Base-by-base conservation (phyloP, 2,329 filamentous ascomycete genomes). In the Teratosphaeria viscida region DNA sequence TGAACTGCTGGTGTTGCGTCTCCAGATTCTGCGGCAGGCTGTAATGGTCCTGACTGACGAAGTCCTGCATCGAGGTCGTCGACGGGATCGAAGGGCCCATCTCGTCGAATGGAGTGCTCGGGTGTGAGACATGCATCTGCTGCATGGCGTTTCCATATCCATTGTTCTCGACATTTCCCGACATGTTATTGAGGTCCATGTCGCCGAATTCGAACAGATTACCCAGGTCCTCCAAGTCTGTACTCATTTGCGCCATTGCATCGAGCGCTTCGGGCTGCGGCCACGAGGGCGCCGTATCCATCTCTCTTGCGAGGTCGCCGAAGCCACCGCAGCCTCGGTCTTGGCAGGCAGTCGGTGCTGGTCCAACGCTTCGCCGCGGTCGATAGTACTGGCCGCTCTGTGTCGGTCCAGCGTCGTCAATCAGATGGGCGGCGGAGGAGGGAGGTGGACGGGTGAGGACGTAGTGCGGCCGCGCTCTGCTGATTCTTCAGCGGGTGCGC, bases 141-240 rank as follows among this genome's bases (percentile, higher is more conserved):
- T 57, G 57, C 56, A 66, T 63, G 34, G 66, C 65, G 23, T 67
- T 64, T 35, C 60, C 65, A 58, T 66, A 70, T 34, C 64, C 61
- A 19, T 19, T 49, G 43, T 58, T 56, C 55, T 66, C 66, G 23
- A 64, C 62, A 37, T 65, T 56, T 19, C 52, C 32, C 27, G 52
- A 35, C 3, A 54, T 32, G 32, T 29, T 16, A 39, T 67, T 67
- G 49, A 72, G 64, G 58, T 73, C 70, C 54, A 73, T 69, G 57
- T 73, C 69, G 52, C 68, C 70, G 52, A 73, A 71, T 56, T 78
- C 74, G 65, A 79, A 74, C 54, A 79, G 70, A 60, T 73, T 74
- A 60, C 69, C 71, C 58, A 78, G 74, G 60, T 78, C 75, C 61
- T 78, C 74, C 43, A 78, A 71, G 34, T 74, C 70, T 39, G 59